Conservation (phyloP, 2,329 filamentous ascomycete genomes). For the Cladosporium sp. region DNA sequence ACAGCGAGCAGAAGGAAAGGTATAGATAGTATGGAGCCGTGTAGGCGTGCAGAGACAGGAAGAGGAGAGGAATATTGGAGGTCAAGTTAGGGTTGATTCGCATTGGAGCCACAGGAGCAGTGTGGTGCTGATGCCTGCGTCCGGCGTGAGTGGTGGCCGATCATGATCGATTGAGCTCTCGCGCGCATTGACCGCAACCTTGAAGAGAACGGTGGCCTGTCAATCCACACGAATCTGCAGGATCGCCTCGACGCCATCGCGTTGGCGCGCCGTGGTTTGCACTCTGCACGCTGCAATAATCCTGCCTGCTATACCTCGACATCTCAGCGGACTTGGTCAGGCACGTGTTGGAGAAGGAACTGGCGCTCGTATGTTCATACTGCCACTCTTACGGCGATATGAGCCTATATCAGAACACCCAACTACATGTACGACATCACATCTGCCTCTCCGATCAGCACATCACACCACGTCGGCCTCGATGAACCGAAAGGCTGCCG, state of each 20-base stretch:
- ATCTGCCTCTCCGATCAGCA: neutral
- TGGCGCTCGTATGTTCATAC: neutral
- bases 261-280: neutral
- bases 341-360: neutral
- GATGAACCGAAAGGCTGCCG: neutral
- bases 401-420: neutral
- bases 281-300: neutral
- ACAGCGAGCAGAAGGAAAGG: neutral
- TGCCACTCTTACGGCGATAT: neutral
- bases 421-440: no score
- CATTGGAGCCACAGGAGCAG: neutral
- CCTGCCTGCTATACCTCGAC: neutral
- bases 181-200: neutral
- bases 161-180: constrained; percentile 2
- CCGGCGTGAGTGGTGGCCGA: neutral
- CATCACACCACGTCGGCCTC: neutral
- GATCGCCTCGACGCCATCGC: neutral
- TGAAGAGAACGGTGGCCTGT: neutral
- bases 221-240: neutral
- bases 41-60: neutral
- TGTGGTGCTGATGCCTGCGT: neutral
- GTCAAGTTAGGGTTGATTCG: neutral
- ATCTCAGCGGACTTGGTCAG: neutral
- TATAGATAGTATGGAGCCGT: no score
- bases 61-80: neutral